These are phyloP conservation scores for Tolypocladium album DNA, from an alignment of 2,329 filamentous ascomycete genomes.

Conservation along the genomic window DNA sequence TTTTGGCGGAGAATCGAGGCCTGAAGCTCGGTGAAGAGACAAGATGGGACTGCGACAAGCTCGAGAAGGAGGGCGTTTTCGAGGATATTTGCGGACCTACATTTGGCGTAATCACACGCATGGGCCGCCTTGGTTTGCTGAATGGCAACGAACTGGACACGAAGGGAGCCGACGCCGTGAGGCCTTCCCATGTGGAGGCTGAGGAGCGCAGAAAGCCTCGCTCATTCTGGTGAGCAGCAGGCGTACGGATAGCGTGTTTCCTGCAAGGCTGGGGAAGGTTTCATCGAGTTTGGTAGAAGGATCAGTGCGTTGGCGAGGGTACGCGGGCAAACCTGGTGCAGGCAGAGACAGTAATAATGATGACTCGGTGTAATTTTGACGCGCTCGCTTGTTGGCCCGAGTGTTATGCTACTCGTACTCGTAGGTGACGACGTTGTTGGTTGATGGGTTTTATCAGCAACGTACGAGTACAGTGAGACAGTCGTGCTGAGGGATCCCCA, in stretches of 20 bases:
- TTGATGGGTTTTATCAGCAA: background rate
- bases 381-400: no score
- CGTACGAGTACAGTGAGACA: background rate
- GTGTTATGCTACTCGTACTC: no score
- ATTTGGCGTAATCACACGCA: conserved; percentile 16
- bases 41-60: conserved; percentile 12
- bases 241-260: background rate
- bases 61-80: conserved; percentile 12
- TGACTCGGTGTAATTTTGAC: no score
- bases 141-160: conserved; percentile 14
- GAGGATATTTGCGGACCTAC: conserved; percentile 16
- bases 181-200: background rate
- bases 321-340: no score
- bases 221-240: conserved; percentile 4
- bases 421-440: no score
- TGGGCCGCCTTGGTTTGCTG: conserved; percentile 18
- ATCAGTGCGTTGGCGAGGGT: no score
- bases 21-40: conserved; percentile 15
- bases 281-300: no score
- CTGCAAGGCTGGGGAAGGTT: background rate
- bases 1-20: conserved; percentile 13
- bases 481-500: background rate
- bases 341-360: no score
- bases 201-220: background rate
- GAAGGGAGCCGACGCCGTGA: background rate